A percentile compares a stretch with the other conserved stretches of the same genome.
These are phyloP conservation scores for Sclerotinia minor DNA, from an alignment of 2,329 filamentous ascomycete genomes.

Conservation along the genomic window DNA sequence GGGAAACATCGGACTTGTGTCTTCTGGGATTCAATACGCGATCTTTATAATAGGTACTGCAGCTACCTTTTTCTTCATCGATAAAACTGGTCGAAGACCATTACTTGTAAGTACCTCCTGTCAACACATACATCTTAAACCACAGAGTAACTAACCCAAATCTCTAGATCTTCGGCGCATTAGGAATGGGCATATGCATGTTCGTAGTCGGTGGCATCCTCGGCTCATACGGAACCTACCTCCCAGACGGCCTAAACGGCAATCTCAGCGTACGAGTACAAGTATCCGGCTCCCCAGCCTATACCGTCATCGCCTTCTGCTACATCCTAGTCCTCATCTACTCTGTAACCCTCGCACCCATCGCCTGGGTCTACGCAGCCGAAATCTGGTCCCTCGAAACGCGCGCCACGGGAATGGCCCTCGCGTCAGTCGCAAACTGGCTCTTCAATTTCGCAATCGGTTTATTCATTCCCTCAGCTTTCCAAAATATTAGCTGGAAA, in stretches of 20 bases:
- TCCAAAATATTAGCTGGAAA: slow-evolving; percentile 58
- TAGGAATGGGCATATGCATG: slow-evolving; percentile 47
- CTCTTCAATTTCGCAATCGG: slow-evolving; percentile 62
- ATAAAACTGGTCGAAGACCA: slow-evolving; percentile 30
- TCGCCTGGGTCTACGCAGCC: slow-evolving; percentile 65
- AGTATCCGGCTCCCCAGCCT: slow-evolving; percentile 54
- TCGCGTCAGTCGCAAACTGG: slow-evolving; percentile 57
- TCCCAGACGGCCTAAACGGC: slow-evolving; percentile 48
- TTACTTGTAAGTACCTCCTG: slow-evolving; percentile 9
- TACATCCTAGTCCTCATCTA: slow-evolving; percentile 66
- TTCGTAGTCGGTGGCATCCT: slow-evolving; percentile 51
- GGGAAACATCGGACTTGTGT: slow-evolving; percentile 42
- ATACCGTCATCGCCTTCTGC: slow-evolving; percentile 64
- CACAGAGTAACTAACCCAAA: slow-evolving; percentile 30
- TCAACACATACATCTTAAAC: not conserved
- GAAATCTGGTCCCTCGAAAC: slow-evolving; percentile 65
- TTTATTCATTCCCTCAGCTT: slow-evolving; percentile 58
- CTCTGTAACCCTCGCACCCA: slow-evolving; percentile 61
- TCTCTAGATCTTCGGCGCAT: slow-evolving; percentile 44
- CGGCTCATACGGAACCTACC: slow-evolving; percentile 44
- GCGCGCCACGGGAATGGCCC: slow-evolving; percentile 58
- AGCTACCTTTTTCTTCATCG: slow-evolving; percentile 35
- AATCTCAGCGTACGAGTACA: slow-evolving; percentile 54
- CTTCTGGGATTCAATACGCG: slow-evolving; percentile 35
- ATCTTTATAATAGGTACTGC: slow-evolving; percentile 35